Base-by-base conservation (phyloP, 225 moss, liverwort and hornwort genomes). In the Antitrichia curtipendula region DNA sequence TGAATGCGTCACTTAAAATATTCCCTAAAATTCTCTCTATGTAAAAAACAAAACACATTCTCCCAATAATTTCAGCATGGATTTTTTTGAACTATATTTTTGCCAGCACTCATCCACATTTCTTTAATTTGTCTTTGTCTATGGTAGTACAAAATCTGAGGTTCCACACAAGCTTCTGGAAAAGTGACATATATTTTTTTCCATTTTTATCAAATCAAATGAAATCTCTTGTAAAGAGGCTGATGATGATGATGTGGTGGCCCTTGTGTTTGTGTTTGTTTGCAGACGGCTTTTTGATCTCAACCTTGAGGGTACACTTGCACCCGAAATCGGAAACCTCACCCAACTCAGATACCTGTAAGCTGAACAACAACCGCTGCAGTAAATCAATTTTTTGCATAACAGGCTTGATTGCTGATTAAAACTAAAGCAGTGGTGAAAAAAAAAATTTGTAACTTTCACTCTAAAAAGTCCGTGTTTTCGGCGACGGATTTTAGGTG, bases 321-420 rank as follows among this genome's bases (percentile, higher is more conserved):
- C 92, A 29, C 91, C 96, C 10, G 96, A 97, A 40, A 80, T 97
- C 7, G 97, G 97, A 78, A 88, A 94, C 65, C 93, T 97, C 36
- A 22, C 45, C 2, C 38, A 40, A 27, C 86, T 97, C 57, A 0
- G 1, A 60, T 94, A 88, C 75, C 63, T 97, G 97, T 97, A 90
- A 95, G 96, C 70, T 45, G 5, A 73, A 70, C 58, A 52, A n/a
- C 60, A 25, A 25, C 24, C 6, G 10, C 16, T 61, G 24, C 43
- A 43, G 31, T 15, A 80, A 45, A 45, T 27, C 25, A 22, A 10
- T 47, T 15, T n/a, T n/a, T 61, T 36, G 45, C 41, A 8, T 10
- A 16, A 31, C 2, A 69, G 7, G 17, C 38, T 64, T 66, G 25
- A 31, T 7, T 70, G 56, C 59, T 59, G 9, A 45, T 45, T 45